phyloP scores from a whole-genome alignment of 2,329 filamentous ascomycete genomes.

The Clonostachys byssicola region DNA sequence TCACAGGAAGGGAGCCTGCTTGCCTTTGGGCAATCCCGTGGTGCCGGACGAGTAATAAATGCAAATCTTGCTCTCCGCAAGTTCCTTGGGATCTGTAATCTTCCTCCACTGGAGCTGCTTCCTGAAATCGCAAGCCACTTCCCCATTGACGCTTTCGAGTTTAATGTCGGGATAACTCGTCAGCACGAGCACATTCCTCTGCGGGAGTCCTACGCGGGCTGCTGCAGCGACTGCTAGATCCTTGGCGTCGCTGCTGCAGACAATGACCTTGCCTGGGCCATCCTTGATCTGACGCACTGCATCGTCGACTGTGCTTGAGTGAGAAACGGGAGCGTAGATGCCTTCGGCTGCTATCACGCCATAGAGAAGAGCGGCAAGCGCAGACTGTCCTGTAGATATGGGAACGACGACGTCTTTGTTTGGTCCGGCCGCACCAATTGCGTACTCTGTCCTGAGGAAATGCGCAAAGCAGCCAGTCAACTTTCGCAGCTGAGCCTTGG shows the following conservation, averaged over 20 bases:
- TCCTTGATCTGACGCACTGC: slow-evolving; percentile 38
- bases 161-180: slow-evolving; percentile 24
- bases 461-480: slow-evolving; percentile 49
- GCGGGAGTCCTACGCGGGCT: slow-evolving; percentile 33
- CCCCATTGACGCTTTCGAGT: slow-evolving; percentile 15
- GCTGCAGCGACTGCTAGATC: slow-evolving; percentile 43
- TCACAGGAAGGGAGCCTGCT: background rate
- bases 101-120: slow-evolving; percentile 43
- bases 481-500: slow-evolving; percentile 41
- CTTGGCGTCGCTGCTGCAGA: slow-evolving; percentile 42
- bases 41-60: slow-evolving; percentile 49
- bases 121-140: slow-evolving; percentile 17
- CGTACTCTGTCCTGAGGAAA: slow-evolving; percentile 46
- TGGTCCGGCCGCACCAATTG: slow-evolving; percentile 42
- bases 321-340: slow-evolving; percentile 52
- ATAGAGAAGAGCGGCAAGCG: slow-evolving; percentile 49
- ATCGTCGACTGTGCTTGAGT: slow-evolving; percentile 44
- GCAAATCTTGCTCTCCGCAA: slow-evolving; percentile 35
- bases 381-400: slow-evolving; percentile 51
- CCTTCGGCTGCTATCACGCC: slow-evolving; percentile 55
- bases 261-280: slow-evolving; percentile 28
- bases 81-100: slow-evolving; percentile 41
- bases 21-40: slow-evolving; percentile 45
- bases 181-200: slow-evolving; percentile 45
- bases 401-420: slow-evolving; percentile 50